Conservation (phyloP, 2,329 filamentous ascomycete species). For the Pseudogymnoascus sp. region DNA sequence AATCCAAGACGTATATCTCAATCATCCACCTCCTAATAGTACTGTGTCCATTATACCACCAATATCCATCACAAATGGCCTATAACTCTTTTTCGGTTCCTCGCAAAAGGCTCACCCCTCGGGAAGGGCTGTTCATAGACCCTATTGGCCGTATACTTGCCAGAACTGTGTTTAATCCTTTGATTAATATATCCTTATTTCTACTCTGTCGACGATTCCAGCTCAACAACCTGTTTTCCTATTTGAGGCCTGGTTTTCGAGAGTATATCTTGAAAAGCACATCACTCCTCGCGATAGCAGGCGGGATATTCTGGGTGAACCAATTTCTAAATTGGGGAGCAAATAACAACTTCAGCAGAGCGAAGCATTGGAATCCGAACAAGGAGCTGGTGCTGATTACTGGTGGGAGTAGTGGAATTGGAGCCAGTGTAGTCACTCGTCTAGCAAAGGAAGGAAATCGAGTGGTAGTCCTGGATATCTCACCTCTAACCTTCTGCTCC, state of each 20-base stretch:
- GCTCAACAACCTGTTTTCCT: background rate
- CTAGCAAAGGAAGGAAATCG: conserved; percentile 13
- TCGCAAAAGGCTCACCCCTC: background rate
- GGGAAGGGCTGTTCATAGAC: background rate
- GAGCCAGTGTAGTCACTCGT: conserved; percentile 10
- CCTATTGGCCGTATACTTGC: background rate
- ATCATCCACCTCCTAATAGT: background rate
- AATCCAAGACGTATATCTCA: background rate
- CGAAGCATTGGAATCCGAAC: background rate
- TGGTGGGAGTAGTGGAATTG: conserved; percentile 1
- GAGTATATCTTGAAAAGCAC: background rate
- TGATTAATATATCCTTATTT: background rate
- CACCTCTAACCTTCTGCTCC: conserved; percentile 15
- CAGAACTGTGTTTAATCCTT: background rate
- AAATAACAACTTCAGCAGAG: background rate
- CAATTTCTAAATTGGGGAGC: background rate
- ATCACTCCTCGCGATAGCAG: background rate
- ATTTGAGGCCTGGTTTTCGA: background rate
- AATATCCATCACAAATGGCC: background rate
- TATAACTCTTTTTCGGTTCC: background rate
- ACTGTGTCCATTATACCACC: background rate
- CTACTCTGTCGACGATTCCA: background rate
- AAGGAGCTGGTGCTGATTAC: conserved; percentile 1
- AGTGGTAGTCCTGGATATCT: conserved; percentile 18
- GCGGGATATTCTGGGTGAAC: background rate